These are phyloP conservation scores for Colletotrichum tamarilloi DNA, from an alignment of 2,329 filamentous ascomycete species.

Conservation along the genomic window DNA sequence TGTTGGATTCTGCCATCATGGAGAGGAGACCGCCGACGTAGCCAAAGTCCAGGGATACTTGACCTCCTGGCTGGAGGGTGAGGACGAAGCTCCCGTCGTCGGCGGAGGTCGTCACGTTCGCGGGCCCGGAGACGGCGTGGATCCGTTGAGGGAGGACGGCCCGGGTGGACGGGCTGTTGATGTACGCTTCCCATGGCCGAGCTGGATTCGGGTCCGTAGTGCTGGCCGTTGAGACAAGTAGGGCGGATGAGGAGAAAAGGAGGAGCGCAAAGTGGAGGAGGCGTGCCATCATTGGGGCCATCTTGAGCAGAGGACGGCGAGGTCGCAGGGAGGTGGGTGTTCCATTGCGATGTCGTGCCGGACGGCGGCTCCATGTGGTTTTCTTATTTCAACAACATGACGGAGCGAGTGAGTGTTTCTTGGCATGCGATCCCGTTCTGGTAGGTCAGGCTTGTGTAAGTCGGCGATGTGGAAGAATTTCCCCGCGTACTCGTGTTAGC, in stretches of 20 bases:
- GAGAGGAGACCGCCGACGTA: conserved; percentile 36
- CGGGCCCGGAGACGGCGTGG: conserved; percentile 25
- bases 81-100: conserved; percentile 14
- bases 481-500: conserved; percentile 7
- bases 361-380: not conserved
- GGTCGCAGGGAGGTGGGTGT: not conserved
- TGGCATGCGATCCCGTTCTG: not conserved
- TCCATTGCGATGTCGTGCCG: not conserved
- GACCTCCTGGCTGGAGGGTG: conserved; percentile 9
- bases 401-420: not conserved
- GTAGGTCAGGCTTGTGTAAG: not conserved
- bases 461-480: conserved; percentile 10
- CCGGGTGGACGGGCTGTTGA: conserved; percentile 27
- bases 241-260: not conserved
- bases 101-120: conserved; percentile 8
- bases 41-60: conserved; percentile 36
- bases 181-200: conserved; percentile 27
- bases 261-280: conserved; percentile 7
- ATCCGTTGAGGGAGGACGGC: conserved; percentile 20
- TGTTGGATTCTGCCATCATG: conserved; percentile 11
- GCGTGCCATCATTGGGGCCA: conserved; percentile 15
- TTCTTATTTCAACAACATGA: conserved; percentile 8
- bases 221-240: not conserved
- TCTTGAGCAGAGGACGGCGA: not conserved
- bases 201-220: conserved; percentile 3